These are phyloP conservation scores for Delonix regia DNA, from an alignment of 306 rosid genomes.

Conservation along the genomic window DNA sequence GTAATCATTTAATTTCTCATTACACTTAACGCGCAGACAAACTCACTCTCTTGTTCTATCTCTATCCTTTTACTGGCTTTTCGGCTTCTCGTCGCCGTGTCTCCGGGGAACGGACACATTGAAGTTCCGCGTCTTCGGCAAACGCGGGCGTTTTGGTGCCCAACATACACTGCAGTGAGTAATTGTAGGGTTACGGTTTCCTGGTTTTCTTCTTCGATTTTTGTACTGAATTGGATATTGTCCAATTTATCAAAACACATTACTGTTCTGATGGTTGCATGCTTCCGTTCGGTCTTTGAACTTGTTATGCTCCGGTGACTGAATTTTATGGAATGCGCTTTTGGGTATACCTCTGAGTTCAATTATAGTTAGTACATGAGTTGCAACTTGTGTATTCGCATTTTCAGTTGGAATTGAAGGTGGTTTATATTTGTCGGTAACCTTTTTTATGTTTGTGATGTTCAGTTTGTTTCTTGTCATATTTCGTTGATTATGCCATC, in stretches of 20 bases:
- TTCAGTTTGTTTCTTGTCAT: constrained; percentile 12
- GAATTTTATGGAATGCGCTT: background rate
- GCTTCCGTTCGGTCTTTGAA: constrained; percentile 24
- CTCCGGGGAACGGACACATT: constrained; percentile 21
- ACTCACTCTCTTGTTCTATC: background rate
- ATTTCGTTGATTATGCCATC: background rate
- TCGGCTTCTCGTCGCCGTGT: constrained; percentile 48
- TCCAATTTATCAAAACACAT: background rate
- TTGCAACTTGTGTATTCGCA: background rate
- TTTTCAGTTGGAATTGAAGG: constrained; percentile 26
- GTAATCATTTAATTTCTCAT: constrained; percentile 28
- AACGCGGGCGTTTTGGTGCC: constrained; percentile 34
- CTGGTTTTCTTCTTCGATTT: background rate
- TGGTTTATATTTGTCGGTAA: constrained; percentile 8
- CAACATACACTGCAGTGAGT: constrained; percentile 20
- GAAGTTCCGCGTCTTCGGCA: constrained; percentile 28
- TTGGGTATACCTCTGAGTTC: background rate
- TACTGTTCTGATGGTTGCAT: constrained; percentile 29
- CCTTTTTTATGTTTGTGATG: background rate
- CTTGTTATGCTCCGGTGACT: background rate
- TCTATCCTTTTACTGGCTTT: constrained; percentile 28
- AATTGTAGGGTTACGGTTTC: constrained; percentile 30
- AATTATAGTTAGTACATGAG: constrained; percentile 11
- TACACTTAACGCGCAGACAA: constrained; percentile 30
- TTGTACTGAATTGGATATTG: constrained; percentile 11